Evolutionary conservation across 306 rosid species (phyloP).

Genomic region (Cucurbita pepo): DNA sequence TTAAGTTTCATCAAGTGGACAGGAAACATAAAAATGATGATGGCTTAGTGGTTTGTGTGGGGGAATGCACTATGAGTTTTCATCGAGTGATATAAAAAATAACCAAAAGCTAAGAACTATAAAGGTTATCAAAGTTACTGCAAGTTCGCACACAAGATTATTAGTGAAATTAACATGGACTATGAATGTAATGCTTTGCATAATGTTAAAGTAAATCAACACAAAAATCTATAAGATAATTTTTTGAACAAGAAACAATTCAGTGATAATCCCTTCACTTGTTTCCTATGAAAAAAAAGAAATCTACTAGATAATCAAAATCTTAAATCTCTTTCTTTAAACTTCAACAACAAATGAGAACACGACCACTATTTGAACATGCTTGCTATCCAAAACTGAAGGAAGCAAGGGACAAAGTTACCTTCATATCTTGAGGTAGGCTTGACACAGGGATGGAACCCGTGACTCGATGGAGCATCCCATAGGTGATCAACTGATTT

Average conservation of each 20-base stretch:
- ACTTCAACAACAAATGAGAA: not conserved
- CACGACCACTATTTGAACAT: not conserved
- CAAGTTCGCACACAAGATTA: not conserved
- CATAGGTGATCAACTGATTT: conserved; percentile 29
- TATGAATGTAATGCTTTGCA: not conserved
- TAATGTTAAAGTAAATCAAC: not conserved
- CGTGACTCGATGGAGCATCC: conserved; percentile 47
- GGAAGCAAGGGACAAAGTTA: conserved; percentile 9
- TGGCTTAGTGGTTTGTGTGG: not conserved
- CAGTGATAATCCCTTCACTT: not conserved
- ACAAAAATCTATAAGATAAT: not conserved
- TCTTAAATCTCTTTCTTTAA: not conserved
- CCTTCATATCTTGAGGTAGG: conserved; percentile 67
- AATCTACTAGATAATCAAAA: not conserved
- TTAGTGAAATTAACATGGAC: not conserved
- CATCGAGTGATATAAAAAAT: not conserved
- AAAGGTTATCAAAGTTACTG: not conserved
- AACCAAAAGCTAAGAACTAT: not conserved
- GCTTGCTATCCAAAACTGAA: not conserved
- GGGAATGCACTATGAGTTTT: not conserved
- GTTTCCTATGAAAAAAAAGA: no score
- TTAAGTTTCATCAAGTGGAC: not conserved
- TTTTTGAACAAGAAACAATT: not conserved
- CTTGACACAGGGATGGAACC: conserved; percentile 46
- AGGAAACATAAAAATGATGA: not conserved